Base-by-base conservation (phyloP, 2,329 filamentous ascomycete species). In the Epichloe baconii region DNA sequence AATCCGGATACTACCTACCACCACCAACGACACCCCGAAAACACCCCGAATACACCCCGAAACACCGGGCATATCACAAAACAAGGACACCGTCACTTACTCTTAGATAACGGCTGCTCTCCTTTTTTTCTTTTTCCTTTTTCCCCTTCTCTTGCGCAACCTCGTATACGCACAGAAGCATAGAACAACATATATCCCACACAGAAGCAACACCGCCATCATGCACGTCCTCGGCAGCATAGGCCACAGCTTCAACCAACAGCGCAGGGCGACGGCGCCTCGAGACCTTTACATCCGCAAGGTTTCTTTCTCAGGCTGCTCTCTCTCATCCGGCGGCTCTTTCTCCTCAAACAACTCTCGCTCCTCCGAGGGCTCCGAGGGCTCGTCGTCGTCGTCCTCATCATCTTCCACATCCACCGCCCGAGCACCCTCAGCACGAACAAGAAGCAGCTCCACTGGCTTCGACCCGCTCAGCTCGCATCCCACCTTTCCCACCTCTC, bases 221-320 rank as follows among this genome's bases (percentile, higher is more conserved):
- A 69, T 69, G 67, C 65, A 67, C 55, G 63, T 69, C 42, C 57
- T 69, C 52, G 59, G 49, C 49, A 51, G 19, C 49, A 53, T 53
- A 26, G 52, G 60, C 53, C 62, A 64, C 55, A 60, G 66, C 58
- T 66, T 68, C 58, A 59, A 62, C 57, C 61, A 66, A 48, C 60
- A 65, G 57, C 64, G 66, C 55, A 68, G 67, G 59, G 59, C 61
- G 48, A 54, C 60, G 53, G 64, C 63, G 55, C 64, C 67, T 36
- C 61, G 65, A 46, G 62, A 68, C 49, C 62, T 70, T 23, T 65
- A 68, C 54, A 69, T 70, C 52, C 66, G 68, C 59, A 70, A 70
- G 59, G 57, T 70, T 46, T 70, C 67, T 44, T 67, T 69, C 57
- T 69, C 68, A 17, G 68, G 67, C 54, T 66, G 62, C 49, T 69